Percentiles rank a stretch among this genome's conserved stretches.
phyloP scores from a whole-genome alignment of 257 asterid genomes.

The Pogostemon cablin region DNA sequence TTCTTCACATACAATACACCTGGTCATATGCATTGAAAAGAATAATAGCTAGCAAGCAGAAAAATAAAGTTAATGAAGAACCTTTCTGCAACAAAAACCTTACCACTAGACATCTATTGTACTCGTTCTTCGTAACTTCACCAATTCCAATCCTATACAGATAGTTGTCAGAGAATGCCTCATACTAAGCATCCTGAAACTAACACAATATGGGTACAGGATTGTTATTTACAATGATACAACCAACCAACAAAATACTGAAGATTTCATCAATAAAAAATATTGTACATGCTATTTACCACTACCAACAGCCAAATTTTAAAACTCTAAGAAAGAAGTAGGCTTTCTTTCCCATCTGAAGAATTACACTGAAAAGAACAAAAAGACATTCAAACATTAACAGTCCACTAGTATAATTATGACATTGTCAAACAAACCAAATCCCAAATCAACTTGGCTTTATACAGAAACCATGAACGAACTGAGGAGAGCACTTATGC shows the following conservation, averaged over 20 bases:
- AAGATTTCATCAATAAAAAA: background rate
- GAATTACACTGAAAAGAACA: background rate
- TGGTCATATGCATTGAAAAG: background rate
- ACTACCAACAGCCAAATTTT: background rate
- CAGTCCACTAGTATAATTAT: background rate
- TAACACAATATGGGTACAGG: background rate
- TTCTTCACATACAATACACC: conserved; percentile 1
- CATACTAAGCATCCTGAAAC: conserved; percentile 62
- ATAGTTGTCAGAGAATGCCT: conserved; percentile 50
- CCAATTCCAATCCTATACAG: conserved; percentile 35
- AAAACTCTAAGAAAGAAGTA: background rate
- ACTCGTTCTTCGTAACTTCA: conserved; percentile 33
- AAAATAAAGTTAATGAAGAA: background rate
- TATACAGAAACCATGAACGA: background rate
- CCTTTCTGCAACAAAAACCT: conserved; percentile 16
- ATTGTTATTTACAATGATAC: background rate
- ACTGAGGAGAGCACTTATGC: background rate
- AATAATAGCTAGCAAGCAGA: no score
- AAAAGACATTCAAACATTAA: background rate
- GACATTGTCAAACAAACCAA: background rate
- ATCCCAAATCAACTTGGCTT: background rate
- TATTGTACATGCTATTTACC: background rate
- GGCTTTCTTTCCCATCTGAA: background rate
- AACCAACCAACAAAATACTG: background rate
- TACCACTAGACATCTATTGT: conserved; percentile 43